Conservation (phyloP, 805 yeast species). For the Lachancea quebecensis region DNA sequence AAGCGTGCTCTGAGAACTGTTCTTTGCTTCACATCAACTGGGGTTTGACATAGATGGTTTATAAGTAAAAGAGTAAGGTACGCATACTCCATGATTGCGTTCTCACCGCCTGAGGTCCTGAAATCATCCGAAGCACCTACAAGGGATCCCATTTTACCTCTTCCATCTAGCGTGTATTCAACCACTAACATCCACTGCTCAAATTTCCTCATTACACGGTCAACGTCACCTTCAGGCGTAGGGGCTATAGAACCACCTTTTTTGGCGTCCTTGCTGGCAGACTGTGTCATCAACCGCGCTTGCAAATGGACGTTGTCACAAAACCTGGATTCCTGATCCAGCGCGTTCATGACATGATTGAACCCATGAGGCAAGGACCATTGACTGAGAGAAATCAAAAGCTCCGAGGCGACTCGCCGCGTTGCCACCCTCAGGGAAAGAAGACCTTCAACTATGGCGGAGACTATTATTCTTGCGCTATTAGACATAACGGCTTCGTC, state of each 20-base stretch:
- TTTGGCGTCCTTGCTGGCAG: neutral
- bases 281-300: conserved; percentile 10
- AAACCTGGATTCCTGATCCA: conserved; percentile 23
- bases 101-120: conserved; percentile 38
- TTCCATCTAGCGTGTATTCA: conserved; percentile 65
- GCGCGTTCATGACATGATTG: conserved; percentile 38
- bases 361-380: conserved; percentile 43
- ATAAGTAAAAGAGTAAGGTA: conserved; percentile 28
- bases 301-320: conserved; percentile 28
- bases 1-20: conserved; percentile 27
- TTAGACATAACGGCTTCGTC: conserved; percentile 42
- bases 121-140: conserved; percentile 90
- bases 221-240: neutral
- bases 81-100: conserved; percentile 33
- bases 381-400: conserved; percentile 51
- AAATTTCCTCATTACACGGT: conserved; percentile 39
- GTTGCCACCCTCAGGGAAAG: conserved; percentile 70
- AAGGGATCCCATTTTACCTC: conserved; percentile 82
- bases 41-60: conserved; percentile 26
- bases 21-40: conserved; percentile 28
- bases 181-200: conserved; percentile 68
- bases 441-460: conserved; percentile 64
- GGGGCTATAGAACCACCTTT: neutral
- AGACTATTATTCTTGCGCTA: conserved; percentile 36
- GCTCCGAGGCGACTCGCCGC: conserved; percentile 72